phyloP scores from a whole-genome alignment of 2,329 filamentous ascomycete species.

The Ceratocystis huliohia region DNA sequence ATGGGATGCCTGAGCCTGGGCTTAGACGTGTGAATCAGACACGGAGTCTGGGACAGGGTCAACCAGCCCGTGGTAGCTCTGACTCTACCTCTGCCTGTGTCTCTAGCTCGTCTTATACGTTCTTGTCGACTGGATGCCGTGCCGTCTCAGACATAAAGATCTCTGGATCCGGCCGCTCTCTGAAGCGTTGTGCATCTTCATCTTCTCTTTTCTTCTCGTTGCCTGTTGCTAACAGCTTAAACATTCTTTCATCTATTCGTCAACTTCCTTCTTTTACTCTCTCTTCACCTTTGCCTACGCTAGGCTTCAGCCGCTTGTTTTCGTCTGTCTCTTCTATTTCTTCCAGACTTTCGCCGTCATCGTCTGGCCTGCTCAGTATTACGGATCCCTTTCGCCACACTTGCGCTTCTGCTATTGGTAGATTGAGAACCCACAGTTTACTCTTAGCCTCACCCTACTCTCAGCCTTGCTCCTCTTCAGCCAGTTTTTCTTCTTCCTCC shows the following conservation, averaged over 20 bases:
- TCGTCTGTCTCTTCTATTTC: background rate
- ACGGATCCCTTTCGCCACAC: constrained; percentile 5
- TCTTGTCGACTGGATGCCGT: constrained; percentile 11
- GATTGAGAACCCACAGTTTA: constrained; percentile 16
- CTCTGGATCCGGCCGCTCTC: constrained; percentile 14
- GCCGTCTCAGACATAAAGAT: constrained; percentile 20
- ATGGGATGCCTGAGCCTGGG: background rate
- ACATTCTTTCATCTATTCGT: background rate
- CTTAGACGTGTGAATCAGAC: constrained; percentile 14
- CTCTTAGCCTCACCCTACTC: constrained; percentile 5
- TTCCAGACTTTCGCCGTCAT: background rate
- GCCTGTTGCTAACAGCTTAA: background rate
- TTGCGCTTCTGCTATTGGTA: constrained; percentile 19
- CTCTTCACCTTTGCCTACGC: constrained; percentile 2
- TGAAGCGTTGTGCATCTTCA: background rate
- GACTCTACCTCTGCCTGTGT: background rate
- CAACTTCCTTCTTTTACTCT: constrained; percentile 13
- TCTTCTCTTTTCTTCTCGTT: constrained; percentile 9
- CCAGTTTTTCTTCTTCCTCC: constrained; percentile 19
- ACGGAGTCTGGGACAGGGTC: constrained; percentile 16
- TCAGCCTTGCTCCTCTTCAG: constrained; percentile 13
- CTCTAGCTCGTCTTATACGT: constrained; percentile 12
- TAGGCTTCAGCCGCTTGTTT: background rate
- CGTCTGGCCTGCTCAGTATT: background rate
- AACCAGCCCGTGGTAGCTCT: background rate